These are phyloP conservation scores for thale cress (Arabidopsis thaliana) DNA, from an alignment of 345 rosid genomes.

Conservation along the genomic window TAIR10.1 NC_003076.8:24230501-24231000, in stretches of 20 bases:
- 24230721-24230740: constrained; percentile 50
- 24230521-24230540: constrained; percentile 39
- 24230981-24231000: constrained; percentile 47
- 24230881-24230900: constrained; percentile 43
- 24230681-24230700: constrained; percentile 40
- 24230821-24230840: constrained; percentile 37
- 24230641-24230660: constrained; percentile 53
- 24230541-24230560: constrained; percentile 30
- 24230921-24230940: constrained; percentile 64
- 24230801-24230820: constrained; percentile 40
- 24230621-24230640: constrained; percentile 48
- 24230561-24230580: constrained; percentile 40
- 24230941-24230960: constrained; percentile 59
- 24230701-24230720: constrained; percentile 51
- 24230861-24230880: constrained; percentile 42
- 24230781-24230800: constrained; percentile 36
- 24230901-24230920: constrained; percentile 67
- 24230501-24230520: constrained; percentile 31
- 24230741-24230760: constrained; percentile 44
- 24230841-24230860: constrained; percentile 51
- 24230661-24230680: constrained; percentile 45
- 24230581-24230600: constrained; percentile 33
- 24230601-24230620: constrained; percentile 41
- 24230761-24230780: constrained; percentile 49
- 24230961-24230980: constrained; percentile 53